Percentiles rank a stretch among this genome's conserved stretches.
Evolutionary conservation across 2,329 filamentous ascomycete species (phyloP).

Genomic region (Colletotrichum sp.): DNA sequence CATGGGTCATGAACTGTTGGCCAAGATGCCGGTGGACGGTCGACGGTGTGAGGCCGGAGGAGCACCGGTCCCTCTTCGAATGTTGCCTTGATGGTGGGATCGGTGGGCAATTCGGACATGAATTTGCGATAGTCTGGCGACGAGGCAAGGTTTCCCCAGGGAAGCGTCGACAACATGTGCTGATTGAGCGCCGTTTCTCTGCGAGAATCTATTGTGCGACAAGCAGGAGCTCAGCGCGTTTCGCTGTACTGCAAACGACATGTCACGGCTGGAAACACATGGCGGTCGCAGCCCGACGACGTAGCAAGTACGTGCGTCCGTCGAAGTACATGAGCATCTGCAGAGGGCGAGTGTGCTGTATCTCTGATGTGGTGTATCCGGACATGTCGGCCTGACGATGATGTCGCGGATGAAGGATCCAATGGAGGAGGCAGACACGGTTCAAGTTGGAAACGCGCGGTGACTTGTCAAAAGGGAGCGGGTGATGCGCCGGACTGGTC

Average conservation of each 20-base stretch:
- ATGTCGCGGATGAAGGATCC: not conserved
- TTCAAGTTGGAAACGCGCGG: not conserved
- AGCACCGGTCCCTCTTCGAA: not conserved
- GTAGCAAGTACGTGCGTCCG: not conserved
- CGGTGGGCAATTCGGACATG: not conserved
- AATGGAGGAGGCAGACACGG: not conserved
- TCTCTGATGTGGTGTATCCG: not conserved
- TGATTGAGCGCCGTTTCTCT: not conserved
- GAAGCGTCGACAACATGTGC: not conserved
- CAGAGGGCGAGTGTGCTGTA: not conserved
- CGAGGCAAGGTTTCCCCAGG: not conserved
- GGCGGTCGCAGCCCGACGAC: slow-evolving; percentile 13
- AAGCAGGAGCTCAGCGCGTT: not conserved
- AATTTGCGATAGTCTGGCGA: not conserved
- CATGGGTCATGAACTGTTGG: not conserved
- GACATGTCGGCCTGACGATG: not conserved
- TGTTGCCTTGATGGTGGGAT: not conserved
- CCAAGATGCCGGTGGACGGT: not conserved
- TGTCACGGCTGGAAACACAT: not conserved
- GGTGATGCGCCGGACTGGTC: slow-evolving; percentile 15
- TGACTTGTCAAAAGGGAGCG: slow-evolving; percentile 9
- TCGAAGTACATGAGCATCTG: not conserved
- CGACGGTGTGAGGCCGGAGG: not conserved
- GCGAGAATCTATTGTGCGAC: not conserved
- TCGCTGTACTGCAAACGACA: not conserved